A percentile compares a stretch with the other conserved stretches of the same genome.
Evolutionary conservation across 768 basidiomycete species (phyloP).

Genomic region (Sarcomyxa edulis): DNA sequence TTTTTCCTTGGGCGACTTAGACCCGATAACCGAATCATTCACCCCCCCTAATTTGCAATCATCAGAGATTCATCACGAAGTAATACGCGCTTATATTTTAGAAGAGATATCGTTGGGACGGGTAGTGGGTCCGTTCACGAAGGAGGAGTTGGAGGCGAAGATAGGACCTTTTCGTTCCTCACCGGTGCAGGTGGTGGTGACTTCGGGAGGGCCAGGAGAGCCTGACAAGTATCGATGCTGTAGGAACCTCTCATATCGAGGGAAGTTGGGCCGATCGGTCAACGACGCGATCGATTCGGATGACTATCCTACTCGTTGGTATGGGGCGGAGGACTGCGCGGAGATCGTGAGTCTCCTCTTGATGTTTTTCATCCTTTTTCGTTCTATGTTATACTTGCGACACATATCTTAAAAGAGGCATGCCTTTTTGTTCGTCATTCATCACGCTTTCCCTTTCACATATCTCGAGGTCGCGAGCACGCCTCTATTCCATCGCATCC

Average conservation of each 20-base stretch:
- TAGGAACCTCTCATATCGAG: conserved; percentile 15
- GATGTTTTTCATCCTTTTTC: no score
- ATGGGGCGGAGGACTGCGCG: conserved; percentile 10
- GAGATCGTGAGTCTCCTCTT: conserved; percentile 11
- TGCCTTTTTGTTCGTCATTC: no score
- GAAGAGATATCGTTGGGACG: conserved; percentile 7
- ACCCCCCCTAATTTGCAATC: conserved; percentile 13
- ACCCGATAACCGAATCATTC: conserved; percentile 5
- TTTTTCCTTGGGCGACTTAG: conserved; percentile 28
- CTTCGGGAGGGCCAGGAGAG: conserved; percentile 9
- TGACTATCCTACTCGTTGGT: conserved; percentile 19
- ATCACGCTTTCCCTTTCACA: no score
- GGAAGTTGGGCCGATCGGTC: conserved; percentile 9
- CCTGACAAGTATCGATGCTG: conserved; percentile 15
- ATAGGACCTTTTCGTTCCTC: conserved; percentile 20
- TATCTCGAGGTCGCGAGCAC: no score
- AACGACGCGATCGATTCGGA: conserved; percentile 18
- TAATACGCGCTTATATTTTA: conserved; percentile 10
- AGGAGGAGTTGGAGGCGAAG: conserved; percentile 12
- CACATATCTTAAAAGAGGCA: no score
- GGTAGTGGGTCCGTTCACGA: conserved; percentile 16
- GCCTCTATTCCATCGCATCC: neutral
- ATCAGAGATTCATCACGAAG: conserved; percentile 1
- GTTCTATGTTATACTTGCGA: no score
- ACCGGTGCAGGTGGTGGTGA: conserved; percentile 9